Base-by-base conservation (phyloP, 768 basidiomycete species). In the Rhodocollybia butyracea region DNA sequence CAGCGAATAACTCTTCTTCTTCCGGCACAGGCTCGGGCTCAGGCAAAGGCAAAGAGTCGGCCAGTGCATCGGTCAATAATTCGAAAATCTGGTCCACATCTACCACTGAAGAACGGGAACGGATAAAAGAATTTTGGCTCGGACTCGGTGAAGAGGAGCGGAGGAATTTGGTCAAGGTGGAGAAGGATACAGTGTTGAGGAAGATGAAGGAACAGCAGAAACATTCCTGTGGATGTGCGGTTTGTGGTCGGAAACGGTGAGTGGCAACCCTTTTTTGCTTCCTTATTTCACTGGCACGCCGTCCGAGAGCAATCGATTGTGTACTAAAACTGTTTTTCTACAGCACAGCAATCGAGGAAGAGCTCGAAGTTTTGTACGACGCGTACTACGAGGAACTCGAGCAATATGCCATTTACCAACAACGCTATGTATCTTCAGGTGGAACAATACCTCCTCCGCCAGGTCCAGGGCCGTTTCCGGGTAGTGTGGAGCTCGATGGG, bases 191-290 rank as follows among this genome's bases (percentile, higher is more conserved):
- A 24, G 96, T 98, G 29, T 75, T 98, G 56, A 84, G 84, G 73
- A 98, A 98, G 84, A 99, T 99, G 94, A 98, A 98, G 78, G 97
- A 99, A 73, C 92, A 98, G 77, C 94, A 98, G 82, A 89, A 91
- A 67, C 94, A 98, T 68, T 88, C 86, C 58, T 99, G 97, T 68
- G 86, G 86, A 58, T 96, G 96, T 76, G 94, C 95, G 36, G 91
- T 98, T 31, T 96, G 96, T 76, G 94, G 95, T 54, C 78, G 96
- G 69, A 99, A 99, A 81, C 89, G 96, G 91, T 91, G 65, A 59
- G 89, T 83, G 63, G n/a, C n/a, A n/a, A n/a, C n/a, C 63, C 61
- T 69, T 70, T 61, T 56, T 63, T 62, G 66, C 60, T 63, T 57
- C 56, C 61, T 59, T 59, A 4, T 32, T 21, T 31, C 30, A 17